A percentile compares a stretch with the other conserved stretches of the same genome.
phyloP scores from a whole-genome alignment of 495 filamentous ascomycete species.

The Schizothecium vesticola region DNA sequence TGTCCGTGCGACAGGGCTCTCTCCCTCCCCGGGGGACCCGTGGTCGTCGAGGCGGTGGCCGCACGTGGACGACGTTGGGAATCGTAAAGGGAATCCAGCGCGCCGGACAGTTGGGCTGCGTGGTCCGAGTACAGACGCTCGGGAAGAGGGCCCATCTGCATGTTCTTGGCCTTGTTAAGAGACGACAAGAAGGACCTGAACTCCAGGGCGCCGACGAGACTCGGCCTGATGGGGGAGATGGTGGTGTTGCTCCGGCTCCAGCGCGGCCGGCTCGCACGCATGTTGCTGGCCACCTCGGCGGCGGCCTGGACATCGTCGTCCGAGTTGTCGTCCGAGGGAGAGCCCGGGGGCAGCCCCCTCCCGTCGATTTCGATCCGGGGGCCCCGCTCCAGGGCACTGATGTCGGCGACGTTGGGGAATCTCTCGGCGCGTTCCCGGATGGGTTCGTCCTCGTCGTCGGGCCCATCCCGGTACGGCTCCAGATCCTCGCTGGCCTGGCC shows the following conservation, averaged over 20 bases:
- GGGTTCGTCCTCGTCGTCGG: slow-evolving; percentile 58
- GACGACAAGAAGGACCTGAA: slow-evolving; percentile 85
- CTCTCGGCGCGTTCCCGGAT: slow-evolving; percentile 44
- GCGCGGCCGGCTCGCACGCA: slow-evolving; percentile 75
- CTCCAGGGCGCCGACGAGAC: slow-evolving; percentile 87
- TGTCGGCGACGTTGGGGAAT: slow-evolving; percentile 53
- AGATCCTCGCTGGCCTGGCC: slow-evolving; percentile 48
- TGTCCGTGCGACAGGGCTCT: slow-evolving; percentile 29
- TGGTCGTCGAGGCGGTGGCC: slow-evolving; percentile 8
- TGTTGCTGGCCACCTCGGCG: slow-evolving; percentile 82
- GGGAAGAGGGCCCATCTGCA: slow-evolving; percentile 61
- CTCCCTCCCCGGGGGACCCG: slow-evolving; percentile 17
- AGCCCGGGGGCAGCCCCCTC: slow-evolving; percentile 43
- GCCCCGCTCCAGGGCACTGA: slow-evolving; percentile 64
- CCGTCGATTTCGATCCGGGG: slow-evolving; percentile 45
- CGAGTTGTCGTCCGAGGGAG: slow-evolving; percentile 68
- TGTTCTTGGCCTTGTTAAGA: slow-evolving; percentile 70
- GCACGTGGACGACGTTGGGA: slow-evolving; percentile 15
- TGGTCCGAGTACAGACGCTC: slow-evolving; percentile 66
- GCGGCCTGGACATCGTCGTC: slow-evolving; percentile 68
- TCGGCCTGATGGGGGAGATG: slow-evolving; percentile 79
- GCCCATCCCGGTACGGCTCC: slow-evolving; percentile 57
- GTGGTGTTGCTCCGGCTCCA: slow-evolving; percentile 64
- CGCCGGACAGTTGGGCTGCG: slow-evolving; percentile 1
- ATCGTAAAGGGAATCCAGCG: slow-evolving; percentile 7